Conservation (phyloP, 371 early-diverging fungal genomes). For the Zopfochytrium polystomum region DNA sequence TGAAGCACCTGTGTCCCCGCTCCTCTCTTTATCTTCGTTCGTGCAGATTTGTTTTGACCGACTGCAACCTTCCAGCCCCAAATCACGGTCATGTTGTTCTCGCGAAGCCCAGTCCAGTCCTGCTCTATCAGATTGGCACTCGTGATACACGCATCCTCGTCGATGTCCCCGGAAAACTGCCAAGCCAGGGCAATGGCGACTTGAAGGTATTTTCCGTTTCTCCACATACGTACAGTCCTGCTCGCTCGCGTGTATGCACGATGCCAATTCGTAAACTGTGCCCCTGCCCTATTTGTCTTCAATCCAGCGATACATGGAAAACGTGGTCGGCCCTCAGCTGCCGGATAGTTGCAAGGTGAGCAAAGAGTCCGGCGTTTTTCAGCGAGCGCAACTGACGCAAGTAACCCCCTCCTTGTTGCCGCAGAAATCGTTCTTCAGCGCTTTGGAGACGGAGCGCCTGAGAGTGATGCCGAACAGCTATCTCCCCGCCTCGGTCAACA, state of each 20-base stretch:
- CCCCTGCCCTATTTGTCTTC: conserved; percentile 9
- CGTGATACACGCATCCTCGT: conserved; percentile 87
- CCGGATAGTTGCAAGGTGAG: too few relatives aligned
- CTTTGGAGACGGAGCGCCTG: conserved; percentile 70
- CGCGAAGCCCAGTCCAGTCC: conserved; percentile 79
- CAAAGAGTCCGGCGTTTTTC: too few relatives aligned
- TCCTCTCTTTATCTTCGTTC: not conserved
- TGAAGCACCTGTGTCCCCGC: not conserved
- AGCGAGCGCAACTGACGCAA: too few relatives aligned
- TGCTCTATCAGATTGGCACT: conserved; percentile 87
- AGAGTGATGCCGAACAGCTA: conserved; percentile 88
- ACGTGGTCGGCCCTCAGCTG: conserved; percentile 63
- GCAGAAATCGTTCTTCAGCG: conserved; percentile 60
- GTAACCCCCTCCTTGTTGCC: conserved; percentile 40
- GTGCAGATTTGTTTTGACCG: conserved; percentile 54
- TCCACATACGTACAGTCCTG: too few relatives aligned
- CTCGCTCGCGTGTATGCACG: not conserved
- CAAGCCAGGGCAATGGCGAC: conserved; percentile 61
- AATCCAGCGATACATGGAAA: conserved; percentile 56
- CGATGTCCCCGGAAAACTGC: conserved; percentile 88
- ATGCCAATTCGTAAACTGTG: not conserved
- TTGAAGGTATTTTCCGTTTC: conserved; percentile 51
- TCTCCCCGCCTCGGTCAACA: conserved; percentile 72
- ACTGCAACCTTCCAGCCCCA: conserved; percentile 72
- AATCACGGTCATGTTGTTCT: conserved; percentile 89